Evolutionary conservation across 140 eudicot genomes (phyloP).

Genomic region (Senecio squalidus): DNA sequence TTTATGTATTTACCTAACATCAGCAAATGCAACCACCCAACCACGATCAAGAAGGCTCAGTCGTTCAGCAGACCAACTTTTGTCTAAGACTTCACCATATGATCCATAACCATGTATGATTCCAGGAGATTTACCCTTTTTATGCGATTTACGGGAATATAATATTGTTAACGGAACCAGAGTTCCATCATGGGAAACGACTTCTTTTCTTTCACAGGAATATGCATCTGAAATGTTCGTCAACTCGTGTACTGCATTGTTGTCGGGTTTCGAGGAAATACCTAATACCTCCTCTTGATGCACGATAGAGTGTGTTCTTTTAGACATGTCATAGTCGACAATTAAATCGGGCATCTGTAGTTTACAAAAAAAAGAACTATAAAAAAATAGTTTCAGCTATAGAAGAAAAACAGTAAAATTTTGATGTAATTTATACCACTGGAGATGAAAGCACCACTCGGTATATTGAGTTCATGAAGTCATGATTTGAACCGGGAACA

Average conservation of each 20-base stretch:
- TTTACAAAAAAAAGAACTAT: not conserved
- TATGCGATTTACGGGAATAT: constrained; percentile 50
- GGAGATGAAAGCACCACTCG: constrained; percentile 88
- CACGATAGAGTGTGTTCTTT: constrained; percentile 41
- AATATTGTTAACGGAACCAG: constrained; percentile 71
- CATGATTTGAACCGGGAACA: constrained; percentile 82
- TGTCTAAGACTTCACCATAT: constrained; percentile 76
- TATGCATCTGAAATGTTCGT: constrained; percentile 44
- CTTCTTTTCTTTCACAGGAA: constrained; percentile 63
- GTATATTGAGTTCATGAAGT: constrained; percentile 56
- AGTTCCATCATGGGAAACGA: constrained; percentile 62
- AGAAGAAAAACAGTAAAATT: not conserved
- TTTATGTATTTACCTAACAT: constrained; percentile 63
- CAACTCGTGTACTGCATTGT: constrained; percentile 34
- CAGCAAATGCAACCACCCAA: constrained; percentile 94
- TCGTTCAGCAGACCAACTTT: constrained; percentile 80
- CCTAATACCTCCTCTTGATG: constrained; percentile 73
- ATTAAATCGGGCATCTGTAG: constrained; percentile 82
- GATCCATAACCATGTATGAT: constrained; percentile 86
- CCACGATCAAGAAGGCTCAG: constrained; percentile 92
- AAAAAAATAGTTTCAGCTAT: not conserved
- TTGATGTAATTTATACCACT: constrained; percentile 49
- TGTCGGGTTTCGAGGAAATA: constrained; percentile 17
- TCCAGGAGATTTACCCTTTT: constrained; percentile 68
- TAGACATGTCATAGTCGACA: constrained; percentile 79